Conservation (phyloP, 225 moss, liverwort and hornwort species). For the Pseudisothecium myosuroides region DNA sequence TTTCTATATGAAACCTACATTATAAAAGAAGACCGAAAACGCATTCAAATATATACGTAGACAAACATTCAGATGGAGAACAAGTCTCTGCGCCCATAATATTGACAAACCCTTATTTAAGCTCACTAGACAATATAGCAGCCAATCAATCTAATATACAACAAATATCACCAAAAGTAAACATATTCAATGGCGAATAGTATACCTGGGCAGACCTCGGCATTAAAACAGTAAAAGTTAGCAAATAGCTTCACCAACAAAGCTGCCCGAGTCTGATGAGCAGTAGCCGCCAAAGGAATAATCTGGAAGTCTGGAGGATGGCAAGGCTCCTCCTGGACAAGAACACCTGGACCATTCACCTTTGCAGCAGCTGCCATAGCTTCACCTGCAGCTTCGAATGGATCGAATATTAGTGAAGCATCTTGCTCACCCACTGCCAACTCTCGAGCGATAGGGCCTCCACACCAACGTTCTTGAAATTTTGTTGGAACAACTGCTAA, state of each 20-base stretch:
- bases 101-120: not conserved
- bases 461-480: slow-evolving; percentile 95
- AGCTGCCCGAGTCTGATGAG: slow-evolving; percentile 66
- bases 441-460: slow-evolving; percentile 80
- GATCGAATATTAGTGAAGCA: slow-evolving; percentile 84
- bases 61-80: not conserved
- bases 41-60: not conserved
- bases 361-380: slow-evolving; percentile 97
- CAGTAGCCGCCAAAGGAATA: slow-evolving; percentile 33
- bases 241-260: slow-evolving; percentile 96
- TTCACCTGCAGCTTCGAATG: slow-evolving; percentile 97
- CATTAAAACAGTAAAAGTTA: slow-evolving; percentile 92
- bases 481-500: slow-evolving; percentile 75
- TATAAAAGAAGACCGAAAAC: not conserved
- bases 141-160: not conserved
- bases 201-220: slow-evolving; percentile 92
- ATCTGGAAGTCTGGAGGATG: slow-evolving; percentile 49
- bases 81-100: not conserved
- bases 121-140: not conserved
- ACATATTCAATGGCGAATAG: not conserved
- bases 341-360: slow-evolving; percentile 38
- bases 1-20: not conserved
- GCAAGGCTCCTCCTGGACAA: slow-evolving; percentile 38
- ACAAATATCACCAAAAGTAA: not conserved
- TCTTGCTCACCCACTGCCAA: slow-evolving; percentile 91